Percentiles rank a stretch among this genome's conserved stretches.
Conservation (phyloP, 805 yeast species). For the Priceomyces carsonii region DNA sequence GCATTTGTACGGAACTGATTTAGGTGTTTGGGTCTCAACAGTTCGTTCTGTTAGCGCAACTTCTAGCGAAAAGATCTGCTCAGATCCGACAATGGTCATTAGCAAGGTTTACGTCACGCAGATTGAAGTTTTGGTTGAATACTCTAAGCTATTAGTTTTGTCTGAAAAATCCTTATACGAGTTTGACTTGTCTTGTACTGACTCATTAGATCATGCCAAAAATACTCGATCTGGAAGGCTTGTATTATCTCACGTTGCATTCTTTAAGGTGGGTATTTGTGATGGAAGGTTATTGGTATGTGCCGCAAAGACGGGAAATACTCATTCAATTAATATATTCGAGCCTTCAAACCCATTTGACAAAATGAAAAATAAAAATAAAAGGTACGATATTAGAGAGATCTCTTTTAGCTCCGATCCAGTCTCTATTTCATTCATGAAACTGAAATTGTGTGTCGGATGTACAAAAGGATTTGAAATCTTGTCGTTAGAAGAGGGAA, state of each 20-base stretch:
- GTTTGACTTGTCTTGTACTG: slow-evolving; percentile 60
- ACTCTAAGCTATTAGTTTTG: slow-evolving; percentile 75
- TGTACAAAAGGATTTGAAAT: slow-evolving; percentile 97
- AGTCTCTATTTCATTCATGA: slow-evolving; percentile 84
- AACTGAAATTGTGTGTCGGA: slow-evolving; percentile 88
- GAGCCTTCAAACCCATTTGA: slow-evolving; percentile 82
- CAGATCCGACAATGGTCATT: slow-evolving; percentile 75
- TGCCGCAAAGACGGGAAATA: slow-evolving; percentile 80
- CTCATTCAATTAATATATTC: slow-evolving; percentile 79
- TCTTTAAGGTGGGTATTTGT: slow-evolving; percentile 91
- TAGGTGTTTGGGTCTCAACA: slow-evolving; percentile 85
- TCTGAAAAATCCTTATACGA: slow-evolving; percentile 81
- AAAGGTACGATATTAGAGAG: slow-evolving; percentile 69
- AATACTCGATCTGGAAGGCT: slow-evolving; percentile 71
- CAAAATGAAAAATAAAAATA: slow-evolving; percentile 51
- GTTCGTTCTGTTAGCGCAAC: slow-evolving; percentile 54
- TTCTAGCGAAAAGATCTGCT: slow-evolving; percentile 51
- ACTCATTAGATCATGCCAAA: slow-evolving; percentile 47
- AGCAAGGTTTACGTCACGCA: slow-evolving; percentile 79
- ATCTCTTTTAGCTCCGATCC: slow-evolving; percentile 86
- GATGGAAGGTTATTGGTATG: slow-evolving; percentile 86
- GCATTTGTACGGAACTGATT: slow-evolving; percentile 85
- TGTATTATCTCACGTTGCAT: slow-evolving; percentile 81
- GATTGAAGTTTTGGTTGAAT: slow-evolving; percentile 88
- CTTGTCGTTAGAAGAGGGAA: slow-evolving; percentile 79